Evolutionary conservation across 805 yeast species (phyloP).

Genomic region (Starmera caribaea): DNA sequence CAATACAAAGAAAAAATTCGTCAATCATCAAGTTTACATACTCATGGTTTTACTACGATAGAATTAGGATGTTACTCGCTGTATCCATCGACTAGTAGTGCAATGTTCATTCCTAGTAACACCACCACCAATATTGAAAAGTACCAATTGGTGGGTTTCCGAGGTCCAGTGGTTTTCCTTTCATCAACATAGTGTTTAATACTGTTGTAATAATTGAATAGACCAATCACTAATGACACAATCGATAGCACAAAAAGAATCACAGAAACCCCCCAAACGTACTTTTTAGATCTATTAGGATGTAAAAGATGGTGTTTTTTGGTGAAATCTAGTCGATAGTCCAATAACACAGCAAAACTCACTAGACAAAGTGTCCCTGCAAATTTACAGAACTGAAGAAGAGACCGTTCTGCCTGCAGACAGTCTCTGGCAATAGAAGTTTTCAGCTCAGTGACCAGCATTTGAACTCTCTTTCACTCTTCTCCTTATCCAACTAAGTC

Average conservation of each 20-base stretch:
- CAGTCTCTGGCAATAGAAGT: conserved; percentile 19
- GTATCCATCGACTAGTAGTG: conserved; percentile 8
- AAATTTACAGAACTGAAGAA: conserved; percentile 14
- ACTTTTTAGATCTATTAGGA: conserved; percentile 1
- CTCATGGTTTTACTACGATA: no score
- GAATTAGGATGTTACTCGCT: neutral
- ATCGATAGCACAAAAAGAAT: conserved; percentile 8
- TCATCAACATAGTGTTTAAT: conserved; percentile 9
- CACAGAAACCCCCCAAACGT: conserved; percentile 7
- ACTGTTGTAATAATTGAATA: conserved; percentile 13
- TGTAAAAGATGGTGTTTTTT: neutral
- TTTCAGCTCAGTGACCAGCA: conserved; percentile 4
- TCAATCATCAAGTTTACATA: no score
- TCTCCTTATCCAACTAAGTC: no score
- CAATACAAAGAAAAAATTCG: no score
- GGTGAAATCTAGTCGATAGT: conserved; percentile 6
- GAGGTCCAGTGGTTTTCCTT: conserved; percentile 5
- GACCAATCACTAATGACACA: conserved; percentile 8
- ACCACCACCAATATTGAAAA: conserved; percentile 3
- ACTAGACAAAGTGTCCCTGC: conserved; percentile 10
- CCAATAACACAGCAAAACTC: conserved; percentile 12
- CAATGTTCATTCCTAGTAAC: conserved; percentile 9
- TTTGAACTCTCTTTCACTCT: no score
- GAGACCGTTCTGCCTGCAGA: conserved; percentile 17
- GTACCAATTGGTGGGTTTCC: conserved; percentile 6